Conservation (phyloP, 208 protist genomes). For the Leishmania tarentolae region DNA sequence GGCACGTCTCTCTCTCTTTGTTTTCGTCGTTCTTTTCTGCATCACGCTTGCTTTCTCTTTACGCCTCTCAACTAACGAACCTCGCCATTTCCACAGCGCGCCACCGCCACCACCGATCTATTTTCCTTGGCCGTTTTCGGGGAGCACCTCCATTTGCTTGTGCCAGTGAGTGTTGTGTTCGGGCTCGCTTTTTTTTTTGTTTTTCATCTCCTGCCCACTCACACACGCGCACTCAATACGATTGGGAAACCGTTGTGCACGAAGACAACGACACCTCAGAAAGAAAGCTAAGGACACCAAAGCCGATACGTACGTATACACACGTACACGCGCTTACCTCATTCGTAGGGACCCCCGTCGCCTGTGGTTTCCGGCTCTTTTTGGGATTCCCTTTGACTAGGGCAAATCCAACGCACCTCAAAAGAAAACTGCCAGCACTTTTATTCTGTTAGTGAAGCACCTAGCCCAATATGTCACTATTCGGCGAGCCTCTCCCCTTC, state of each 20-base stretch:
- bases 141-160: neutral
- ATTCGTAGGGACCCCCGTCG: neutral
- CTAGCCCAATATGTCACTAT: conserved; percentile 68
- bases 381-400: neutral
- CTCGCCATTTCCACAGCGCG: neutral
- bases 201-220: neutral
- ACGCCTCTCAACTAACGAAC: neutral
- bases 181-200: neutral
- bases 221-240: neutral
- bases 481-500: conserved; percentile 78
- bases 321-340: neutral
- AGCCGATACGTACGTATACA: neutral
- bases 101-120: neutral
- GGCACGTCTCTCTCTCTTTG: neutral
- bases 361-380: neutral
- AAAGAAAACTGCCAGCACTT: too few species aligned
- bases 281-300: conserved; percentile 1
- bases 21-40: neutral
- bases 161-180: neutral
- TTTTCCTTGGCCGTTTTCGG: neutral
- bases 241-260: neutral
- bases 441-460: neutral
- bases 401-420: conserved; percentile 1
- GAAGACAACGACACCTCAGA: neutral
- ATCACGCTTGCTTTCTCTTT: neutral